Evolutionary conservation across 2,329 filamentous ascomycete species (phyloP), one percentile per base, ranked within the genome.

Genomic region (Colletotrichum godetiae): DNA sequence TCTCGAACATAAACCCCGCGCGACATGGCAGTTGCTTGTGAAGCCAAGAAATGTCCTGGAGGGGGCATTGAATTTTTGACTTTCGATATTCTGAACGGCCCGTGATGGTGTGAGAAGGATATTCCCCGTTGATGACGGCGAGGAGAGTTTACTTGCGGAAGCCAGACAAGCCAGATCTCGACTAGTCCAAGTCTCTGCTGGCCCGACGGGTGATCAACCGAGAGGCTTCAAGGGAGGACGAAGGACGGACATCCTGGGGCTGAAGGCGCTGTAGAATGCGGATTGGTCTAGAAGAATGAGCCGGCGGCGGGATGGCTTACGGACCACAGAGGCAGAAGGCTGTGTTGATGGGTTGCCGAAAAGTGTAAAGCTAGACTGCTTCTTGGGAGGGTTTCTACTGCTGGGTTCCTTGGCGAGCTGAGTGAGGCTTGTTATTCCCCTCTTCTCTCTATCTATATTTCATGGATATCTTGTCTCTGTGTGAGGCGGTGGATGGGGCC

Each of bases 221-320:
- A 29, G 10, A 27, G 5, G 11, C 19, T 24, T 6, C 60, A 55
- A 53, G 61, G 61, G 61, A 63, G 46, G 29, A 37, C 13, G n/a
- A 19, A 60, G 57, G 22, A 60, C n/a, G 57, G 33, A 12, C n/a
- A 63, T 55, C 46, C 61, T 63, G 46, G 61, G 24, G 61, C 61
- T 53, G 61, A 53, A 55, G 46, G 61, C 42, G 42, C 42, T n/a
- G n/a, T 29, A 22, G 42, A 11, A 7, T 15, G 15, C 15, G 59
- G 24, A 22, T 62, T 33, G 59, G 37, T 4, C 8, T 19, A 49
- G 37, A 11, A 13, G 19, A 62, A 11, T 46, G n/a, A 22, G 15
- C 27, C 31, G 46, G 46, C 42, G n/a, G 62, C 31, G 35, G 49
- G 22, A 29, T 19, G 46, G 60, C 46, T 49, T n/a, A 56, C 55